A percentile compares a stretch with the other conserved stretches of the same genome.
Conservation (phyloP, 2,329 filamentous ascomycete genomes). For the Capronia americana region DNA sequence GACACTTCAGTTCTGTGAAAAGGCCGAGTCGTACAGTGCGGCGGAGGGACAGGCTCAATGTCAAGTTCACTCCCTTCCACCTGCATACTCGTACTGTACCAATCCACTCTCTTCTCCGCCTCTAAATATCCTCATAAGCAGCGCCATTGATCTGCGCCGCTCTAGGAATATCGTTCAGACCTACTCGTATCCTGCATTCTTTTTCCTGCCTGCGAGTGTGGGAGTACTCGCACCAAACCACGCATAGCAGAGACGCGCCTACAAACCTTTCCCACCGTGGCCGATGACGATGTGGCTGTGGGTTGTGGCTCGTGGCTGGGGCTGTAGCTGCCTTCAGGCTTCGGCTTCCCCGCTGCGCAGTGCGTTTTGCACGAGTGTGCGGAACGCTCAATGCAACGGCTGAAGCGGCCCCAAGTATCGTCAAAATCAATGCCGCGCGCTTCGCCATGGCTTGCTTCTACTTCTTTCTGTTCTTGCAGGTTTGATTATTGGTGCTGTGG, state of each 20-base stretch:
- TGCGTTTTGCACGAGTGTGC: slow-evolving; percentile 6
- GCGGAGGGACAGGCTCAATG: neutral
- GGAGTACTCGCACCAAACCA: neutral
- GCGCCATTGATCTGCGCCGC: neutral
- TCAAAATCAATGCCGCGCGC: neutral
- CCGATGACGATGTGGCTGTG: too few species aligned
- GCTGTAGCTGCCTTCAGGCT: neutral
- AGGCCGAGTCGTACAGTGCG: neutral
- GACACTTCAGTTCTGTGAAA: neutral
- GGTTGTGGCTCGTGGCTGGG: neutral
- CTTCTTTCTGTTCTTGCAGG: slow-evolving; percentile 1
- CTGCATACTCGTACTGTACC: too few species aligned
- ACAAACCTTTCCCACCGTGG: too few species aligned
- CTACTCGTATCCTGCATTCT: neutral
- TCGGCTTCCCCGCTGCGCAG: neutral
- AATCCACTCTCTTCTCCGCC: neutral
- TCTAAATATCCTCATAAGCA: neutral
- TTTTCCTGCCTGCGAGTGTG: neutral
- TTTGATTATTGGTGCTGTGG: slow-evolving; percentile 4
- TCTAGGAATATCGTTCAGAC: neutral
- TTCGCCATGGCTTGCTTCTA: neutral
- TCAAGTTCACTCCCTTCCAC: neutral
- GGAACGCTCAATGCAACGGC: slow-evolving; percentile 1
- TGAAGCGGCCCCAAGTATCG: neutral
- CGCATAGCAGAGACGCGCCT: too few species aligned